phyloP scores from a whole-genome alignment of 495 filamentous ascomycete genomes.

The Aspergillus biplanus region DNA sequence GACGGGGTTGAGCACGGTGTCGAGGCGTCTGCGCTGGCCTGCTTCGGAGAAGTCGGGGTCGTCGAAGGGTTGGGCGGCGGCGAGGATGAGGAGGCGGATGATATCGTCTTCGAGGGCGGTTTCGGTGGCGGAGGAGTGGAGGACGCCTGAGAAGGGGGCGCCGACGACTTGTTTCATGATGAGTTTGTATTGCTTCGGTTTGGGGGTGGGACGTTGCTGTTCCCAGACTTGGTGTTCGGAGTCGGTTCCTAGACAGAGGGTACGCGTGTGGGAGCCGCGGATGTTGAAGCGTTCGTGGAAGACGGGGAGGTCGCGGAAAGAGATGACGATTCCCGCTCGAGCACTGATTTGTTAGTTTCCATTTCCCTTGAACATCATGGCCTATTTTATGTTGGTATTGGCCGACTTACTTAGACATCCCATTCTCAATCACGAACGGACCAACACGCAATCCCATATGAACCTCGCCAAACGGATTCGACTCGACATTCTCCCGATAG shows the following conservation, averaged over 20 bases:
- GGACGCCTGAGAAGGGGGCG: slow-evolving; percentile 33
- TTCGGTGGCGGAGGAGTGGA: slow-evolving; percentile 18
- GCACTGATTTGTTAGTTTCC: slow-evolving; percentile 20
- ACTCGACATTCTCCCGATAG: slow-evolving; percentile 28
- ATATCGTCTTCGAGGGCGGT: slow-evolving; percentile 20
- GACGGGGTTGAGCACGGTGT: background rate
- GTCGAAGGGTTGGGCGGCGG: slow-evolving; percentile 14
- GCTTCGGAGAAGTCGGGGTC: slow-evolving; percentile 12
- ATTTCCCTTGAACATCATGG: background rate
- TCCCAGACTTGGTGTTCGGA: slow-evolving; percentile 22
- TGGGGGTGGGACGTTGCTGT: slow-evolving; percentile 22
- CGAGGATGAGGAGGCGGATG: slow-evolving; percentile 25
- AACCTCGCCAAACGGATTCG: slow-evolving; percentile 41
- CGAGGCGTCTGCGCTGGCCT: background rate
- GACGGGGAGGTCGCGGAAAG: slow-evolving; percentile 27
- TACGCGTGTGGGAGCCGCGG: background rate
- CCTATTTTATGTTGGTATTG: background rate
- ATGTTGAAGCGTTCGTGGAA: slow-evolving; percentile 19
- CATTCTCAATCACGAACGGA: slow-evolving; percentile 48
- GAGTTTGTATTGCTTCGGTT: slow-evolving; percentile 38
- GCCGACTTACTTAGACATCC: slow-evolving; percentile 30
- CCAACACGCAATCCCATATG: slow-evolving; percentile 47
- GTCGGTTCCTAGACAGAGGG: slow-evolving; percentile 27
- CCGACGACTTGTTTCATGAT: slow-evolving; percentile 47
- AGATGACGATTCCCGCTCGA: slow-evolving; percentile 37